Base-by-base conservation (phyloP, 768 basidiomycete genomes). In the Trametes villosa region DNA sequence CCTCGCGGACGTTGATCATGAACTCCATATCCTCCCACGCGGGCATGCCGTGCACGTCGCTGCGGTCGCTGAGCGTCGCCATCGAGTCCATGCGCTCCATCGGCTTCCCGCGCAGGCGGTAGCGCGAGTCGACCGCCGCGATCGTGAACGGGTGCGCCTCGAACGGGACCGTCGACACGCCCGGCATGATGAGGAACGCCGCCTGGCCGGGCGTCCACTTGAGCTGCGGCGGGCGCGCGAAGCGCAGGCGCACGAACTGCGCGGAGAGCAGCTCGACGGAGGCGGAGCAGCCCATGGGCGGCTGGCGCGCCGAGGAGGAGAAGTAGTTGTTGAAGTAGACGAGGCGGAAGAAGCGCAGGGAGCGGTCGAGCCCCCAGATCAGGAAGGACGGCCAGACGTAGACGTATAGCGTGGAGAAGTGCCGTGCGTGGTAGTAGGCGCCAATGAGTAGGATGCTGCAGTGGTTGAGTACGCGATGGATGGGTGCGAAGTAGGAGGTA, bases 121-220 rank as follows among this genome's bases (percentile, higher is more conserved):
- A 63, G 29, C 47, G 62, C 31, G 51, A 24, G 42, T 61, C 59
- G 40, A 61, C 57, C 33, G 51, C 48, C 7, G 83, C 75, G 55
- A 87, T 86, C 0, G 86, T 85, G 71, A 88, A 87, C 2, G 86
- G 86, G 60, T 87, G 86, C 0, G 82, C 71, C 68, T 87, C 82
- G 30, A 81, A 77, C 6, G 81, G 80, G 27, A 77, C 67, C 0
- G 53, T 49, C 11, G 81, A 81, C 7, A 84, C 73, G 1, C 74
- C 65, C 4, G 84, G 84, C 64, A 86, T 72, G 11, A 74, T 77
- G 22, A 87, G 72, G 64, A 79, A 86, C 0, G 77, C 81, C 34
- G 78, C 76, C 70, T 87, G 86, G 9, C 86, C 86, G 0, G 86
- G 77, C 5, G 68, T 66, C 82, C 82, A 83, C 20, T 71, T 74